phyloP scores from a whole-genome alignment of 441 rosid genomes.

The Omphalea diandra region DNA sequence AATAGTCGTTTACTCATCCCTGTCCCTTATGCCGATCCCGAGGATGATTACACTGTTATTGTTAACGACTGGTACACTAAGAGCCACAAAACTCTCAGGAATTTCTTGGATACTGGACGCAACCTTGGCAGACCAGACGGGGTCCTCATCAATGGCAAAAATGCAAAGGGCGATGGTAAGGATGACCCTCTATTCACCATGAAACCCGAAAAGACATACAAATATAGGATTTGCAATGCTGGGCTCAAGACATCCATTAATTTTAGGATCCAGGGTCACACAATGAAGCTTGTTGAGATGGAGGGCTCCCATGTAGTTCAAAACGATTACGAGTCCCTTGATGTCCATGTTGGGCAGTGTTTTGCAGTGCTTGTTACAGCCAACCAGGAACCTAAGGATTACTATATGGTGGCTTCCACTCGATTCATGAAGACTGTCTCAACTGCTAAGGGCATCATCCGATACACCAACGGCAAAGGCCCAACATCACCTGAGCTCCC shows the following conservation, averaged over 20 bases:
- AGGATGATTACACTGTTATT: slow-evolving; percentile 55
- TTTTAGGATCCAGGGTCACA: slow-evolving; percentile 67
- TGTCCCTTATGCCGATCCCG: slow-evolving; percentile 61
- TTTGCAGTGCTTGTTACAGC: slow-evolving; percentile 54
- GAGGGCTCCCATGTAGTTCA: slow-evolving; percentile 74
- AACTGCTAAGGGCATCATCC: slow-evolving; percentile 50
- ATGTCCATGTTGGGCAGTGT: slow-evolving; percentile 72
- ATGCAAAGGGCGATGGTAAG: slow-evolving; percentile 34
- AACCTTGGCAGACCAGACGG: slow-evolving; percentile 35
- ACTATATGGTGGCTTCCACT: slow-evolving; percentile 67
- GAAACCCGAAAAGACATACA: slow-evolving; percentile 67
- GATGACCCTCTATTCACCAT: slow-evolving; percentile 58
- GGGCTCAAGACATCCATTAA: slow-evolving; percentile 62
- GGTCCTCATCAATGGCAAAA: slow-evolving; percentile 41
- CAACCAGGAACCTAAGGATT: slow-evolving; percentile 49
- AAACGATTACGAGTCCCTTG: slow-evolving; percentile 64
- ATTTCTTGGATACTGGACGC: slow-evolving; percentile 53
- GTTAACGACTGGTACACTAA: slow-evolving; percentile 59
- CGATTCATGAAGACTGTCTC: slow-evolving; percentile 45
- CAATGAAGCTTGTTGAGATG: slow-evolving; percentile 76
- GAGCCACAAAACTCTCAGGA: slow-evolving; percentile 45
- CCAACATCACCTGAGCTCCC: slow-evolving; percentile 45
- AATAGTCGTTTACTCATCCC: slow-evolving; percentile 70
- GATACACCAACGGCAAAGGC: slow-evolving; percentile 47
- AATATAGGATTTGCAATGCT: slow-evolving; percentile 63